Evolutionary conservation across 2,329 filamentous ascomycete species (phyloP).

Genomic region (Venturiaceae sp.): DNA sequence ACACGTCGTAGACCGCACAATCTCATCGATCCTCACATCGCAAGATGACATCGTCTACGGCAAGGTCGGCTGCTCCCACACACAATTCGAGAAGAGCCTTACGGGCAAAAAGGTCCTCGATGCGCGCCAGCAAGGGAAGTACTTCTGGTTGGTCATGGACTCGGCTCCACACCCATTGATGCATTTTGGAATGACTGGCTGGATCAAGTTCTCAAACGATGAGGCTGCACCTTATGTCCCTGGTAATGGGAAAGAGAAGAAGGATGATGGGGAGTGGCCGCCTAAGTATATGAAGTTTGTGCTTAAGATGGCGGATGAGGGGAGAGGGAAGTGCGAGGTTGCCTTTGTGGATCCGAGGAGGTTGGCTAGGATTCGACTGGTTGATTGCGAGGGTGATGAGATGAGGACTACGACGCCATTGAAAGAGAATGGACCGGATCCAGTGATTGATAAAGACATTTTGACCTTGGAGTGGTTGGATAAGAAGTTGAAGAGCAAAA

Average conservation of each 20-base stretch:
- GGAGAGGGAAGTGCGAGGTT: conserved; percentile 47
- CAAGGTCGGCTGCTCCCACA: conserved; percentile 73
- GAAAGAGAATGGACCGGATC: conserved; percentile 89
- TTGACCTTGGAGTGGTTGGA: conserved; percentile 69
- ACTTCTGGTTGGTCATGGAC: conserved; percentile 83
- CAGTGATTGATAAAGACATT: conserved; percentile 67
- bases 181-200: conserved; percentile 50
- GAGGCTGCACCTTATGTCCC: conserved; percentile 72
- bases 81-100: conserved; percentile 64
- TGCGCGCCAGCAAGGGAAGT: conserved; percentile 87
- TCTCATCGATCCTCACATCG: conserved; percentile 58
- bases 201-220: conserved; percentile 78
- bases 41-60: conserved; percentile 84
- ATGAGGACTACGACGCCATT: conserved; percentile 72
- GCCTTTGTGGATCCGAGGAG: conserved; percentile 81
- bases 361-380: conserved; percentile 68
- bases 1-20: conserved; percentile 73
- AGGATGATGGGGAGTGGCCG: conserved; percentile 63
- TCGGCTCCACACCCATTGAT: conserved; percentile 64
- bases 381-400: conserved; percentile 67
- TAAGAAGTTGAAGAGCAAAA: conserved; percentile 62
- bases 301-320: conserved; percentile 54
- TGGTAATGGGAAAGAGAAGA: conserved; percentile 40
- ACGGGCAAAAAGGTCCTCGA: conserved; percentile 61
- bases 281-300: conserved; percentile 86